Percentiles rank a stretch among this genome's conserved stretches.
These are phyloP conservation scores for Hirsutella thompsonii DNA, from an alignment of 2,329 filamentous ascomycete species.

Conservation along the genomic window DNA sequence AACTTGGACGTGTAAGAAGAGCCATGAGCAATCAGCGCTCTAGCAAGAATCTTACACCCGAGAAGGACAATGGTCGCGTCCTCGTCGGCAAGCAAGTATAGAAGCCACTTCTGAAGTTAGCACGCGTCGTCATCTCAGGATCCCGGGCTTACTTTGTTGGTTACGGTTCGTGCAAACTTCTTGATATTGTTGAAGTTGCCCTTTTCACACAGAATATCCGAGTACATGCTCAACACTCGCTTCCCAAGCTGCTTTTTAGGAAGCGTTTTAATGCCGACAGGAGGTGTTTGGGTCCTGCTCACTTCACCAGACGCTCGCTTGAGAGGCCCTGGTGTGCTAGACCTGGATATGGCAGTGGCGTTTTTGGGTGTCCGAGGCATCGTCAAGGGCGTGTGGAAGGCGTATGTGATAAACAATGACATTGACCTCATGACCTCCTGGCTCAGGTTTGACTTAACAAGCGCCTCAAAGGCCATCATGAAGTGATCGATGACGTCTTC, in stretches of 20 bases:
- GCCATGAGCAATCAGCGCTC: constrained; percentile 74
- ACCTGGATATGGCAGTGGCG: constrained; percentile 22
- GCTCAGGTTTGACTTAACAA: constrained; percentile 70
- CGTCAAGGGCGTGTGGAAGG: constrained; percentile 52
- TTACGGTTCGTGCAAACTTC: constrained; percentile 88
- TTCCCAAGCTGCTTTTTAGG: constrained; percentile 61
- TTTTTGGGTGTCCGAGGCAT: constrained; percentile 38
- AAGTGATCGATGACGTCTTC: constrained; percentile 64
- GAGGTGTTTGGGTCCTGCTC: constrained; percentile 15
- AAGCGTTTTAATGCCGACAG: constrained; percentile 23
- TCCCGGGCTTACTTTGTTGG: constrained; percentile 68
- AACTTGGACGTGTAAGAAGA: constrained; percentile 76
- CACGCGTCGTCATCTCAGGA: too few relatives aligned
- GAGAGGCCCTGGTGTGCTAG: constrained; percentile 25
- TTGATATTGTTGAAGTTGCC: constrained; percentile 56
- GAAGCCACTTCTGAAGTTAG: too few relatives aligned
- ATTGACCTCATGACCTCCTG: constrained; percentile 77
- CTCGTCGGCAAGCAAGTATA: constrained; percentile 81
- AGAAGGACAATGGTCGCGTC: constrained; percentile 73
- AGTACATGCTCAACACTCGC: constrained; percentile 65
- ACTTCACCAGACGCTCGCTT: constrained; percentile 24
- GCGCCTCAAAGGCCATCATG: constrained; percentile 62
- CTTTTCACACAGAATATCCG: constrained; percentile 63
- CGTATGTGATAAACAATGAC: constrained; percentile 86
- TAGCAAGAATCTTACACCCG: constrained; percentile 70